Evolutionary conservation across 1,139 yeast species (phyloP).

Genomic region (Lodderomyces parapsilosis): DNA sequence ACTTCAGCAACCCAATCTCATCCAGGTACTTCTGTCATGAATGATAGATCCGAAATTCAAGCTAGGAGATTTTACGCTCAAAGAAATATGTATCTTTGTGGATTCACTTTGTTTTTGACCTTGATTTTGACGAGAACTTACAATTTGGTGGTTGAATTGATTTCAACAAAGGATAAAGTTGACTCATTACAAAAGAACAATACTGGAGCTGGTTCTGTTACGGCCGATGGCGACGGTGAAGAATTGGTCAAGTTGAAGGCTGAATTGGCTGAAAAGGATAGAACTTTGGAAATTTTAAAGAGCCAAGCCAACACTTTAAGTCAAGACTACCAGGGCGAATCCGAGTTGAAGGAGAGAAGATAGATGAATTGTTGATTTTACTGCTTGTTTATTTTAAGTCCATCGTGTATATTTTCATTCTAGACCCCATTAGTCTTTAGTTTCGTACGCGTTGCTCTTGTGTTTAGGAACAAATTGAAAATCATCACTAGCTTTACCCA

Average conservation of each 20-base stretch:
- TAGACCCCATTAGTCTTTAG: not conserved
- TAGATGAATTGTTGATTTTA: not conserved
- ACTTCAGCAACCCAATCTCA: slow-evolving; percentile 16
- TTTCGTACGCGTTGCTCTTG: slow-evolving; percentile 77
- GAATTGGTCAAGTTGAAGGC: slow-evolving; percentile 51
- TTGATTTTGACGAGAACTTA: slow-evolving; percentile 86
- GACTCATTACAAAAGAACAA: slow-evolving; percentile 39
- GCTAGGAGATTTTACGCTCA: slow-evolving; percentile 94
- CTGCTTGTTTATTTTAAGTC: not conserved
- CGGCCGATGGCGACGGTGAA: slow-evolving; percentile 23
- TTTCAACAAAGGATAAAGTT: slow-evolving; percentile 58
- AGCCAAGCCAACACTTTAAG: slow-evolving; percentile 69
- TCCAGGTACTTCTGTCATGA: slow-evolving; percentile 25
- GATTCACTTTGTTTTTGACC: slow-evolving; percentile 89
- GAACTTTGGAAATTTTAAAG: slow-evolving; percentile 64
- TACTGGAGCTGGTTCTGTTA: slow-evolving; percentile 51
- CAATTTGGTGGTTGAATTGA: slow-evolving; percentile 72
- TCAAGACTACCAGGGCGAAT: slow-evolving; percentile 52
- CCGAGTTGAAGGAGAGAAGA: slow-evolving; percentile 13
- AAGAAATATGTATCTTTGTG: slow-evolving; percentile 94
- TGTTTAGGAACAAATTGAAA: slow-evolving; percentile 91
- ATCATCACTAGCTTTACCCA: slow-evolving; percentile 76
- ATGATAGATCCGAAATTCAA: slow-evolving; percentile 75
- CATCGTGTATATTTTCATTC: not conserved
- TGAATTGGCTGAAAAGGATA: slow-evolving; percentile 58